Base-by-base conservation (phyloP, 331 rosid genomes). In the Cydonia oblonga region DNA sequence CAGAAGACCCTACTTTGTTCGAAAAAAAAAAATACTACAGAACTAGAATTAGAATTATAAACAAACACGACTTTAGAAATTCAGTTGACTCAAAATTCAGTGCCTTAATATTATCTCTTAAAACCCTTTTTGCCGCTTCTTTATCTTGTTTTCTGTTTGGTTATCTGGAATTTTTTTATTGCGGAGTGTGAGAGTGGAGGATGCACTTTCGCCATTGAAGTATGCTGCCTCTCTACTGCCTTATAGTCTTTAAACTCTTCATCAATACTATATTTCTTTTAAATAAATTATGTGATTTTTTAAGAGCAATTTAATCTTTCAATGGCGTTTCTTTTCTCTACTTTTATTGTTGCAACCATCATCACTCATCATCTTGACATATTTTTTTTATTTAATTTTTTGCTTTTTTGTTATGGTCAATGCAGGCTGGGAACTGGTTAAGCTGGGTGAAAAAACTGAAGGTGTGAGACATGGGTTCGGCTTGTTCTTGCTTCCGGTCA, bases 391-490 rank as follows among this genome's bases (percentile, higher is more conserved):
- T 33, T 8, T 7, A 0, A 5, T 30, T 3, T 5, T 40, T 26
- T 25, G 0, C 35, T 20, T 18, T 71, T 57, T 52, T 35, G 28
- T 56, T 13, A 59, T 26, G 20, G 35, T n/a, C 44, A 20, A 12
- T 63, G 30, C 11, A 46, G 19, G n/a, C 24, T 16, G 65, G 30
- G 65, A 35, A 26, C 7, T 33, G 23, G 2, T 72, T 53, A 29
- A 14, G 56, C 13, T 16, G 54, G 11, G 19, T 6, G 1, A 2
- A 18, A 57, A 73, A n/a, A 65, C 38, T 65, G 57, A 65, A 66
- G 40, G 63, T 25, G 53, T 73, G 23, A 40, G 15, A 3, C 46
- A 73, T 46, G 70, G 70, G 70, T 73, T 61, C 76, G 63, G 49
- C 11, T 19, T 46, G 28, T 20, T 73, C 61, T 73, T 73, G 70